phyloP scores from a whole-genome alignment of 371 early-diverging fungal species.

The Dipsacomyces acuminosporus region DNA sequence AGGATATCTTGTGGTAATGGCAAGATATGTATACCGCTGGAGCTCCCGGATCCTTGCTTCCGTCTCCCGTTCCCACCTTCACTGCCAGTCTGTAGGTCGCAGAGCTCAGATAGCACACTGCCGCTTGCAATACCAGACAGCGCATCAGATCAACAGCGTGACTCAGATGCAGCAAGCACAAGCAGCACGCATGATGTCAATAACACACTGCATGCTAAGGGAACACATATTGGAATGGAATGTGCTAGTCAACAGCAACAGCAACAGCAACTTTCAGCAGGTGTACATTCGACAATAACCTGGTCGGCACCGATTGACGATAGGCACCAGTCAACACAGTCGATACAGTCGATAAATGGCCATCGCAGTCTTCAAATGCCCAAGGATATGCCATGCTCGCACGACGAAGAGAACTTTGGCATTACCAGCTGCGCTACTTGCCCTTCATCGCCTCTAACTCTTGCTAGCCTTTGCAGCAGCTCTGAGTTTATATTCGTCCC shows the following conservation, averaged over 20 bases:
- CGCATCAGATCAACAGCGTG: too few relatives aligned
- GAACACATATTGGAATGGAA: too few relatives aligned
- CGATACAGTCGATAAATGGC: neutral
- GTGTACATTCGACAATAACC: constrained; percentile 5
- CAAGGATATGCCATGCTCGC: constrained; percentile 6
- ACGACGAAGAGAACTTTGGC: constrained; percentile 20
- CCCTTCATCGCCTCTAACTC: constrained; percentile 21
- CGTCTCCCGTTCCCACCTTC: constrained; percentile 9
- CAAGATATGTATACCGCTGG: constrained; percentile 18
- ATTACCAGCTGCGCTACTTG: constrained; percentile 15
- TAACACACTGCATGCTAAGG: too few relatives aligned
- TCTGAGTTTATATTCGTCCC: constrained; percentile 39
- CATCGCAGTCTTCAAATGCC: constrained; percentile 2
- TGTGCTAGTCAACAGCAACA: too few relatives aligned
- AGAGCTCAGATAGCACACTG: neutral
- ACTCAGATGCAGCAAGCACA: too few relatives aligned
- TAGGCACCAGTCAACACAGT: neutral
- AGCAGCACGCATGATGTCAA: too few relatives aligned
- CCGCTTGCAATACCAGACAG: neutral
- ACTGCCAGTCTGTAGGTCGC: neutral
- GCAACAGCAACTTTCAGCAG: too few relatives aligned
- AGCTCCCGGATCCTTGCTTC: constrained; percentile 25
- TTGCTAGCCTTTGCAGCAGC: constrained; percentile 38
- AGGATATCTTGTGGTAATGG: constrained; percentile 14
- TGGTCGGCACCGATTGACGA: constrained; percentile 21